Base-by-base conservation (phyloP, 805 yeast genomes). In the Starmerella etchellsii region DNA sequence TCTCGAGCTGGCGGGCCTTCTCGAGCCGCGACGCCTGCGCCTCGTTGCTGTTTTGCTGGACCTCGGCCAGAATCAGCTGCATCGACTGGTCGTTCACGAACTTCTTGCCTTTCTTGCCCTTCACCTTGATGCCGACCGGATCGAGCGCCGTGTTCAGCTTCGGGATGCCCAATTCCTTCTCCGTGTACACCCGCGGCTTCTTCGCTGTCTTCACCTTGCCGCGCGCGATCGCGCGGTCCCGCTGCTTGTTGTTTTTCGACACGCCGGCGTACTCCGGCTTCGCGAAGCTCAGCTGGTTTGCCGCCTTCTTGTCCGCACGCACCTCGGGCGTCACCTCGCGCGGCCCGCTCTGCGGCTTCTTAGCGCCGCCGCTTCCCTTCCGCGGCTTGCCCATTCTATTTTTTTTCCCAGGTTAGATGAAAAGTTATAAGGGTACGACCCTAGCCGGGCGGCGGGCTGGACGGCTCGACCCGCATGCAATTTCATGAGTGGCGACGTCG, bases 11-110 rank as follows among this genome's bases (percentile, higher is more conserved):
- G 56, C 82, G 74, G 0, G 94, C 78, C 56, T 82, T 83, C 57
- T 88, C 98, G 42, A 91, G 66, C 61, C 85, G 91, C 51, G 94
- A 80, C 55, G 87, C 95, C 52, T 79, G 77, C 8, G 74, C 71
- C 32, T 73, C 70, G 47, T 88, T 96, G 49, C 76, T 69, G 46
- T 78, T 73, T 56, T 85, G 94, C 53, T 84, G 85, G 41, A 91
- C 84, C 25, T 79, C 74, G 49, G 76, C 78, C 39, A 87, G 74
- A 44, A 88, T 67, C 59, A 93, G 69, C 48, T 71, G 73, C 63
- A 84, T 60, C 55, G 84, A 83, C 51, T 74, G 70, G 54, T 81
- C 94, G 31, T 65, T 78, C 16, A 56, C 60, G 41, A 64, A 63
- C 44, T 65, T 66, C 54, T 88, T 88, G 39, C 67, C 67, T 52